Base-by-base conservation (phyloP, 192 early-diverging fungal genomes). In the Rhizophlyctis rosea region DNA sequence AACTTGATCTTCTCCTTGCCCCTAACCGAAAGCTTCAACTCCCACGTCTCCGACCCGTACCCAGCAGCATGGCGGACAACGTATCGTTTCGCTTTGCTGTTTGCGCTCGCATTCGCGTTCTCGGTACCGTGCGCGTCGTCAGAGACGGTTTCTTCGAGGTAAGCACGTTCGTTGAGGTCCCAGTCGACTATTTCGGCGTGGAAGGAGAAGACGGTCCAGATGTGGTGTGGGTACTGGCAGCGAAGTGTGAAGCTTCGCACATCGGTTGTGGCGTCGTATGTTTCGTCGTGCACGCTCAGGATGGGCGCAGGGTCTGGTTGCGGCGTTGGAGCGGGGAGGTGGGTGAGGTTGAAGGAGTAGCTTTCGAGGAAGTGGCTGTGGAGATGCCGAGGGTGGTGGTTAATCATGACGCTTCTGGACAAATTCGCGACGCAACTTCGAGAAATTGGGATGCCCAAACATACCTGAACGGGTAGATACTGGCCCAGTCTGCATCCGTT, bases 121-220 rank as follows among this genome's bases (percentile, higher is more conserved):
- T n/a, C n/a, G n/a, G n/a, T n/a, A n/a, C n/a, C n/a, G n/a, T n/a
- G n/a, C n/a, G n/a, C n/a, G n/a, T n/a, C n/a, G n/a, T n/a, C n/a
- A n/a, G n/a, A n/a, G n/a, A n/a, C n/a, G n/a, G n/a, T n/a, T 13
- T 44, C 39, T 7, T 13, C 9, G 30, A 61, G 27, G 25, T 56
- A 29, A 1, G 55, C 24, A 27, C 27, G 1, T 44, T 59, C 65
- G 4, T 34, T 34, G 23, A 80, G 55, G 1, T 75, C 81, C 88
- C 88, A 90, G 7, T 66, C 65, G 3, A 79, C 48, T 2, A 90
- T 75, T 29, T 77, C 69, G 0, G 81, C 88, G 51, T 81, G 67
- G 69, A 90, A 90, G 0, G 72, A 61, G 13, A 85, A 70, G 4
- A 88, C 83, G 0, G 83, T 87, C 84, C 84, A 88, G 35, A 81